Evolutionary conservation across 1,139 yeast species (phyloP), one percentile per base, ranked within the genome.

Genomic region (Nakaseomyces bracarensis): DNA sequence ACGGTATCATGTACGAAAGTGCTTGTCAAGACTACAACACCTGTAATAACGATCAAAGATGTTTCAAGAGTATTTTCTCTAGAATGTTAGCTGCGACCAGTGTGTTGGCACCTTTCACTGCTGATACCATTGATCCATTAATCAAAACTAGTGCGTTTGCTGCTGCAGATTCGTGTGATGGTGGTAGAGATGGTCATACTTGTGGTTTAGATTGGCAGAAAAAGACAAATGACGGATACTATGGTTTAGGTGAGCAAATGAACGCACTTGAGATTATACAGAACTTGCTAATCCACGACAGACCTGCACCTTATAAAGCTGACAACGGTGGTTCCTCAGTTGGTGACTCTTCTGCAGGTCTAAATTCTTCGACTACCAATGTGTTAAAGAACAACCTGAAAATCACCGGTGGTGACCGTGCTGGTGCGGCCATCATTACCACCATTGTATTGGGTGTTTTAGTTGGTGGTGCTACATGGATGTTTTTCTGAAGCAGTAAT

Each of bases 351-450:
- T 49, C 57, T 23, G 75, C 76, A 1, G 78, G 77, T 44, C 48
- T 67, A 37, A 53, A 59, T 47, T 42, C 61, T 0, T 49, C 61
- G 2, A 49, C 59, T 0, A 57, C 65, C 36, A 50, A 57, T 16
- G 61, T 67, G 15, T 57, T 67, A 39, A 69, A 69, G 27, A 65
- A 69, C 39, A 58, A 65, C 3, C 56, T 84, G 50, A 57, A 61
- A 8, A 70, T 86, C 42, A 67, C 70, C 35, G 58, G 67, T 3
- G 78, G 77, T 43, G 96, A 85, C 60, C 74, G 66, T 45, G 95
- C 89, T 0, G 96, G 96, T 34, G 96, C 96, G 1, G 85, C 87
- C 29, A 71, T 86, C 30, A 69, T 85, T 42, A 89, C 96, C 2
- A 89, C 85, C 1, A 57, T 84, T 13, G 70, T 85, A n/a, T 71